Percentiles rank a stretch among this genome's conserved stretches.
These are phyloP conservation scores for Pseudocercospora macadamiae DNA, from an alignment of 2,329 filamentous ascomycete species.

Conservation along the genomic window DNA sequence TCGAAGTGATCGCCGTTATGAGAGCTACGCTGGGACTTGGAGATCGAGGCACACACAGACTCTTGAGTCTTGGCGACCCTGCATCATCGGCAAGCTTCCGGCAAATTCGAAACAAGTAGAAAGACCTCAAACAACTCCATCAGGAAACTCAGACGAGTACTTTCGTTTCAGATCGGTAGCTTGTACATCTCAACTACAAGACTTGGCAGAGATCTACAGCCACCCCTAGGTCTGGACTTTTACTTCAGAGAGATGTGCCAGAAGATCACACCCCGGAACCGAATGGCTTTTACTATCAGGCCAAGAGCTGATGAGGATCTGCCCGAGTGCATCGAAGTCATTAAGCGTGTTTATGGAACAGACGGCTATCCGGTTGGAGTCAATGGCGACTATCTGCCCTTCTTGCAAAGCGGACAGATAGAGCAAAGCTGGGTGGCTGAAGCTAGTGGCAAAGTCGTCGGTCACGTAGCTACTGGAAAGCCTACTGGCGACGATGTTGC, in stretches of 20 bases:
- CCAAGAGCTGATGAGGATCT: conserved; percentile 28
- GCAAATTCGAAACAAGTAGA: neutral
- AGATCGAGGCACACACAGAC: conserved; percentile 1
- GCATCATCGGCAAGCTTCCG: neutral
- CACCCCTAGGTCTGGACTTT: neutral
- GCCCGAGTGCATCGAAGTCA: conserved; percentile 25
- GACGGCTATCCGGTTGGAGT: conserved; percentile 36
- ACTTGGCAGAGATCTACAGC: neutral
- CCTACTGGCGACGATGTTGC: conserved; percentile 24
- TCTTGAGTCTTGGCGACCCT: neutral
- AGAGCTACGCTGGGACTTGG: neutral
- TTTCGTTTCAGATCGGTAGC: neutral
- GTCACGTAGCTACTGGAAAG: conserved; percentile 23
- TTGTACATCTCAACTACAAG: too few relatives aligned
- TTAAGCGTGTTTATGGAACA: conserved; percentile 26
- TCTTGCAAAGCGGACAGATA: conserved; percentile 15
- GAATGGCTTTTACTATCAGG: conserved; percentile 14
- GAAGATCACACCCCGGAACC: neutral
- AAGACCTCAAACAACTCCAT: neutral
- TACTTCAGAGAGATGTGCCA: neutral
- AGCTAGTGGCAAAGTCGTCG: conserved; percentile 23
- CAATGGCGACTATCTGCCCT: conserved; percentile 21
- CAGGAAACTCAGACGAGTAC: neutral
- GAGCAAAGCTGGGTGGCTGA: conserved; percentile 31
- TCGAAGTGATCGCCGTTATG: neutral